Evolutionary conservation across 2,329 filamentous ascomycete species (phyloP), one percentile per base, ranked within the genome.

Genomic region (Davidsoniella eucalypti): DNA sequence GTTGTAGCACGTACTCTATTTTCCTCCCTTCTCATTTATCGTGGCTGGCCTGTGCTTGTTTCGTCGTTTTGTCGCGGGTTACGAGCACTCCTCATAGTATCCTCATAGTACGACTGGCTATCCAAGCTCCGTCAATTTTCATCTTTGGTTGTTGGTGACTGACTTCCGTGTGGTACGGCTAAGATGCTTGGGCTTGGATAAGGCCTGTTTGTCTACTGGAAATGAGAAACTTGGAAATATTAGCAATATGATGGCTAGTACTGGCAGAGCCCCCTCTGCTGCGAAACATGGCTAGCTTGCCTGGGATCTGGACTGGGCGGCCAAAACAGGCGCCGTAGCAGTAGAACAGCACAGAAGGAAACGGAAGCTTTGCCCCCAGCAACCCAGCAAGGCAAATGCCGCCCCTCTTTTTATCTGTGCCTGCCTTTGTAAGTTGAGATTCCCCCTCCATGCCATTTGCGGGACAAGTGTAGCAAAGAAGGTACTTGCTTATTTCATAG

Each of bases 31-130:
- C 10, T 39, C 16, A n/a, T 47, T 6, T n/a, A 37, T 29, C 10
- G 26, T 10, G 16, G 9, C 33, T 26, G 41, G 41, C 47, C 48
- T 41, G 50, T 49, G 41, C 46, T 37, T 49, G 47, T 52, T 49
- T 49, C 37, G 42, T 46, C 25, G 42, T 46, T 49, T 45, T 26
- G 42, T 42, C 39, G 44, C 41, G 26, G 33, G 33, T 44, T 50
- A 33, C 23, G 39, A 23, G 21, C 16, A 5, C 21, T 23, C 21
- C 21, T 23, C 21, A 33, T 33, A 33, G 29, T 23, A 23, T 23
- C 21, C 21, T 23, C 21, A 33, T 33, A 33, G 12, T 21, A 44
- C 23, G 21, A 23, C 21, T 23, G 21, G 42, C 29, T 33, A 33
- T 4, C 12, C 4, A 9, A 9, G 29, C 29, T 33, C 29, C 12